Conservation (phyloP, 139 green algal genomes). For the Chlorella sp. region DNA sequence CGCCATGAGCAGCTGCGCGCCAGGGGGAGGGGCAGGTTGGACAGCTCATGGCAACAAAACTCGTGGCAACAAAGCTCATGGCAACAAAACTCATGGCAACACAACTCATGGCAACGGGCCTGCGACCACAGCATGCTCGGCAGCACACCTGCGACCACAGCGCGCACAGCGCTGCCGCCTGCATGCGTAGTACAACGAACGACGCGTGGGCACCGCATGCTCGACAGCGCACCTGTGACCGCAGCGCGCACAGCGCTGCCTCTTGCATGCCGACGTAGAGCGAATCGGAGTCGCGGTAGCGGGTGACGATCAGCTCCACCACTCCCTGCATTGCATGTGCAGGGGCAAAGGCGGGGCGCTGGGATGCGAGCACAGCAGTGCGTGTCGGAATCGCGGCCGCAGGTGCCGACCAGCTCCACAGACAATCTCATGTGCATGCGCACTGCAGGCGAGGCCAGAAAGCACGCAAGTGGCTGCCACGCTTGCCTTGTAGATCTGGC, state of each 20-base stretch:
- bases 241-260: constrained; percentile 68
- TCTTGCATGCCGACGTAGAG: constrained; percentile 65
- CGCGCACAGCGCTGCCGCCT: constrained; percentile 67
- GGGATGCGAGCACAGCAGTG: too few relatives aligned
- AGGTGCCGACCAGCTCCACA: too few relatives aligned
- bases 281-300: constrained; percentile 58
- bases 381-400: too few relatives aligned
- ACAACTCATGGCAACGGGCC: too few relatives aligned
- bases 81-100: too few relatives aligned
- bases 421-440: not conserved
- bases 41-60: too few relatives aligned
- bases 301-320: constrained; percentile 60
- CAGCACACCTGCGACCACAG: constrained; percentile 43
- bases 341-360: too few relatives aligned
- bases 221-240: not conserved
- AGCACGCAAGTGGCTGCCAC: too few relatives aligned
- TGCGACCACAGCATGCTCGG: not conserved
- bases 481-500: constrained; percentile 64
- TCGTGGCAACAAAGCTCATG: too few relatives aligned
- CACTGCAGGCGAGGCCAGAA: too few relatives aligned
- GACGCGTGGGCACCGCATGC: not conserved
- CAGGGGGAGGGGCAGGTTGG: not conserved
- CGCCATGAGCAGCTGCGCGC: constrained; percentile 78
- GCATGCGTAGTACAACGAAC: constrained; percentile 25
- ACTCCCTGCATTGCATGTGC: constrained; percentile 50